Conservation (phyloP, 2,329 filamentous ascomycete species). For the Chalara sp. region DNA sequence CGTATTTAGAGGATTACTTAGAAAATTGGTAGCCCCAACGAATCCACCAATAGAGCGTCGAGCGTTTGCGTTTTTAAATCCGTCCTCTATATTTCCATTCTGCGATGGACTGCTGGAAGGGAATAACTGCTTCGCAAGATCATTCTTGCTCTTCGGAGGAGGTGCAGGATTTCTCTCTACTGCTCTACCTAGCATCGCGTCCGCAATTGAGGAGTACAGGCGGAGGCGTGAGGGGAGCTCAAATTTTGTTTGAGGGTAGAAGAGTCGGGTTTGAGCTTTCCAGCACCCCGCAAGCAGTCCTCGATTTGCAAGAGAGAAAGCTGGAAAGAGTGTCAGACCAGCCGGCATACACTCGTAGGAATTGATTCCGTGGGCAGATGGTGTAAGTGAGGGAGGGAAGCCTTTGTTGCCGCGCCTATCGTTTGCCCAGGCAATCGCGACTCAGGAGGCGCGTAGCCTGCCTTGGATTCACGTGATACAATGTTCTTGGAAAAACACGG, state of each 20-base stretch:
- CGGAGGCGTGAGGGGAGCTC: not conserved
- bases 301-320: slow-evolving; percentile 18
- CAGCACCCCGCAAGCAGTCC: slow-evolving; percentile 21
- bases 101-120: slow-evolving; percentile 48
- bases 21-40: slow-evolving; percentile 24
- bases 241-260: slow-evolving; percentile 5
- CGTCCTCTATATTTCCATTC: slow-evolving; percentile 42
- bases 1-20: slow-evolving; percentile 12
- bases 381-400: no score
- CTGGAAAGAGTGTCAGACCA: slow-evolving; percentile 18
- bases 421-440: no score
- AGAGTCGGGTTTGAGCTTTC: slow-evolving; percentile 15
- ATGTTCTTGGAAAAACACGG: no score
- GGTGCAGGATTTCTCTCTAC: slow-evolving; percentile 11
- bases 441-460: no score
- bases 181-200: slow-evolving; percentile 28
- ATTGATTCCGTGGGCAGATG: not conserved
- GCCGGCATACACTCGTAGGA: slow-evolving; percentile 25
- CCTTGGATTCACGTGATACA: no score
- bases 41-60: slow-evolving; percentile 28
- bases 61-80: slow-evolving; percentile 38
- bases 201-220: slow-evolving; percentile 24
- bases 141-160: slow-evolving; percentile 16
- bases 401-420: no score
- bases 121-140: slow-evolving; percentile 43